Evolutionary conservation across 768 basidiomycete species (phyloP).

Genomic region (Suillus americanus): DNA sequence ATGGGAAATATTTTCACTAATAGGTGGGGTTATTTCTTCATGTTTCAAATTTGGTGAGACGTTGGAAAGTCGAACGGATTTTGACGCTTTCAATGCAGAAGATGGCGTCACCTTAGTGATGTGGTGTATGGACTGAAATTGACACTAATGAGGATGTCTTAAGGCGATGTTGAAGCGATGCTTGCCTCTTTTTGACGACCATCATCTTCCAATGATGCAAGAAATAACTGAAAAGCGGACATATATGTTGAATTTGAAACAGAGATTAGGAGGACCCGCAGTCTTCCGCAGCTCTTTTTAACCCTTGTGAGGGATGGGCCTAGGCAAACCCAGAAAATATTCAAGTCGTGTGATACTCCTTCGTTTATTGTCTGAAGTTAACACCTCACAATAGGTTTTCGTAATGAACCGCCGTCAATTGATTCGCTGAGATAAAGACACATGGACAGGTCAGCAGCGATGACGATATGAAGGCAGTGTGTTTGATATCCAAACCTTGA

Average conservation of each 20-base stretch:
- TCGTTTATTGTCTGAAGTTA: background rate
- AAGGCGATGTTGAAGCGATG: background rate
- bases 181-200: background rate
- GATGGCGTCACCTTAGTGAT: background rate
- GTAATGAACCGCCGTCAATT: background rate
- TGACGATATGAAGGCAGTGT: background rate
- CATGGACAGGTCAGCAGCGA: background rate
- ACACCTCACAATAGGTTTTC: background rate
- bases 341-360: background rate
- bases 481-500: background rate
- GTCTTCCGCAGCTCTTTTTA: background rate
- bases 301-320: background rate
- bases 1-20: background rate
- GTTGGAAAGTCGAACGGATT: background rate
- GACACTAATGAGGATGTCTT: background rate
- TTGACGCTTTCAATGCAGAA: background rate
- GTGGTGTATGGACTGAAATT: background rate
- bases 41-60: background rate
- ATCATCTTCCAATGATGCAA: background rate
- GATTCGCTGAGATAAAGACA: background rate
- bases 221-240: background rate
- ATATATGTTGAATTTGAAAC: background rate
- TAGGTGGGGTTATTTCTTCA: background rate
- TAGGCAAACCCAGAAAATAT: background rate
- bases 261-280: background rate